Percentiles rank a stretch among this genome's conserved stretches.
phyloP scores from a whole-genome alignment of 2,329 filamentous ascomycete species.

The Fusarium neocosmosporiellum region DNA sequence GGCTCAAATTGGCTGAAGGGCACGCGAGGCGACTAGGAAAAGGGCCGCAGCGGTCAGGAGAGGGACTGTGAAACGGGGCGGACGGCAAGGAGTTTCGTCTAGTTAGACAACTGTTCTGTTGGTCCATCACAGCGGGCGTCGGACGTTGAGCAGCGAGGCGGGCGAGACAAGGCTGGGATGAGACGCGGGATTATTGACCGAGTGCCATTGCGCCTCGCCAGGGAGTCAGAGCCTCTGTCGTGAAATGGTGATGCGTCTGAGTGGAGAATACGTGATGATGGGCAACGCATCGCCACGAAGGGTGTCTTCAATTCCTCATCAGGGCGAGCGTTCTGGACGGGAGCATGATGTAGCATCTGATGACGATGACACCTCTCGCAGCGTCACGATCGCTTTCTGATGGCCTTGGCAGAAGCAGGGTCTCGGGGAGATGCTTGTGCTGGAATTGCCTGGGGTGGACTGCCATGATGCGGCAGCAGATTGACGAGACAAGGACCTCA shows the following conservation, averaged over 20 bases:
- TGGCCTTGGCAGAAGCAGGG: slow-evolving; percentile 39
- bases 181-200: slow-evolving; percentile 28
- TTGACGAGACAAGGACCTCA: slow-evolving; percentile 5
- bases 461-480: neutral
- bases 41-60: slow-evolving; percentile 4
- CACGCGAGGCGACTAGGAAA: slow-evolving; percentile 27
- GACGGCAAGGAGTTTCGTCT: slow-evolving; percentile 18
- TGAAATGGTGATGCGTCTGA: slow-evolving; percentile 19
- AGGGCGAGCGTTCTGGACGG: slow-evolving; percentile 26
- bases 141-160: slow-evolving; percentile 8
- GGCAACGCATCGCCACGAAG: slow-evolving; percentile 27
- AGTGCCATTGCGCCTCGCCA: slow-evolving; percentile 11
- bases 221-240: slow-evolving; percentile 4
- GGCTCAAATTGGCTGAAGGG: slow-evolving; percentile 32
- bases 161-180: slow-evolving; percentile 32
- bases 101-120: neutral
- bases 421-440: slow-evolving; percentile 26
- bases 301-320: slow-evolving; percentile 3
- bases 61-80: slow-evolving; percentile 12
- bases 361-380: slow-evolving; percentile 19
- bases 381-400: slow-evolving; percentile 35
- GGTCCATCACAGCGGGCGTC: neutral
- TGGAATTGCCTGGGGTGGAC: slow-evolving; percentile 30
- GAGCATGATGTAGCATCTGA: slow-evolving; percentile 15
- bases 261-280: slow-evolving; percentile 29